These are phyloP conservation scores for Endogone sp. DNA, from an alignment of 192 early-diverging fungal species.

Conservation along the genomic window DNA sequence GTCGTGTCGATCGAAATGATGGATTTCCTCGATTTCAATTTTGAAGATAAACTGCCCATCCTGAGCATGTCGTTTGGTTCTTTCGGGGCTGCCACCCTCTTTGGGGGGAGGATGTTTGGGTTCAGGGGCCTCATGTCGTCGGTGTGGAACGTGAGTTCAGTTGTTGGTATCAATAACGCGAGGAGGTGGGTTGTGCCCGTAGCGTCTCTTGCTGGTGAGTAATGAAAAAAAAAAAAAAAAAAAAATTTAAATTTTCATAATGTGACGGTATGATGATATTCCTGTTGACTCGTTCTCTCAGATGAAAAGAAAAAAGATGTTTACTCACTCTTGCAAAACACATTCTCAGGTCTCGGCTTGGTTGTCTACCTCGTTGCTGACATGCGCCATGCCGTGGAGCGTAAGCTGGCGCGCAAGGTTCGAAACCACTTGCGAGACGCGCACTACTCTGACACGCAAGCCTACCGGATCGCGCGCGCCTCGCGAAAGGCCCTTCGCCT, in stretches of 20 bases:
- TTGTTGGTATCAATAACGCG: conserved; percentile 57
- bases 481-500: conserved; percentile 60
- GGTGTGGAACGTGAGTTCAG: conserved; percentile 44
- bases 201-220: conserved; percentile 50
- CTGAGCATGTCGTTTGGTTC: conserved; percentile 8
- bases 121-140: conserved; percentile 26
- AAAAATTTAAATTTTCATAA: too few species aligned
- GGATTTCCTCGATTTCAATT: conserved; percentile 34
- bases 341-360: conserved; percentile 49
- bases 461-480: conserved; percentile 60
- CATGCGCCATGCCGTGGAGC: conserved; percentile 64
- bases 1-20: conserved; percentile 22
- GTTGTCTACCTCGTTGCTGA: conserved; percentile 64
- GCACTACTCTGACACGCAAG: conserved; percentile 53
- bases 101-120: conserved; percentile 28
- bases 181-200: conserved; percentile 59
- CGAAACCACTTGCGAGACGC: conserved; percentile 39
- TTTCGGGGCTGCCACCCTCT: conserved; percentile 25
- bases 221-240: conserved; percentile 28
- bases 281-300: conserved; percentile 32
- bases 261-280: conserved; percentile 31
- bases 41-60: conserved; percentile 28
- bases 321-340: conserved; percentile 25
- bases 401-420: conserved; percentile 64
- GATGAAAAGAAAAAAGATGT: conserved; percentile 11